Evolutionary conservation across 805 yeast species (phyloP), one percentile per base, ranked within the genome.

Genomic region (Lachancea sp.): DNA sequence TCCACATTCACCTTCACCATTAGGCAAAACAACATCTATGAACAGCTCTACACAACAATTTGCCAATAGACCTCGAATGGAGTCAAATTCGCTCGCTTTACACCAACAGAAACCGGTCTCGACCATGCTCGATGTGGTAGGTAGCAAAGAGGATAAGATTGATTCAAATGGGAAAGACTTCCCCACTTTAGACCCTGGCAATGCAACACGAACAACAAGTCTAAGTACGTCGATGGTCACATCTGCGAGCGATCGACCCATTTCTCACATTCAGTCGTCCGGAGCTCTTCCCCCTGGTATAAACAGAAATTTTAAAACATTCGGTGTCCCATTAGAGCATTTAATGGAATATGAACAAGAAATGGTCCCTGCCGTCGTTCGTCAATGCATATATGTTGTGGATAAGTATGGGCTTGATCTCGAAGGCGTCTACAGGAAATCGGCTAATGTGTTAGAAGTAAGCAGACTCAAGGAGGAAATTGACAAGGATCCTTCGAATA

Each of bases 351-450:
- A 74, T 50, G 96, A 94, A 47, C 90, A 88, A 40, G 95, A 86
- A 49, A 81, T 85, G 61, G 96, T 92, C 4, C 99, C 99, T 1
- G 72, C 83, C 13, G 75, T 92, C 36, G 98, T 92, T 8, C 80
- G 81, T 47, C 85, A 81, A 56, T 89, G 97, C 69, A 83, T 90
- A 38, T 81, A 80, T 47, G 81, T 89, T 6, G 79, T 92, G 25
- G 97, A 92, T 56, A 72, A 71, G 29, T 80, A 83, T 58, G 99
- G 99, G 1, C 60, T 83, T 28, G 81, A 85, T 38, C 68, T 84
- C 24, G 97, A 88, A 58, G 97, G 97, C 0, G 80, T 92, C 25
- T 92, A 92, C 60, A 71, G 97, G 42, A 78, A 86, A 24, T 79
- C 84, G 39, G 96, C 96, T 0, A 85, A 83, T 59, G 77, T 75